Percentiles rank a stretch among this genome's conserved stretches.
These are phyloP conservation scores for Diddensiella santjacobensis DNA, from an alignment of 805 yeast species.

Conservation along the genomic window DNA sequence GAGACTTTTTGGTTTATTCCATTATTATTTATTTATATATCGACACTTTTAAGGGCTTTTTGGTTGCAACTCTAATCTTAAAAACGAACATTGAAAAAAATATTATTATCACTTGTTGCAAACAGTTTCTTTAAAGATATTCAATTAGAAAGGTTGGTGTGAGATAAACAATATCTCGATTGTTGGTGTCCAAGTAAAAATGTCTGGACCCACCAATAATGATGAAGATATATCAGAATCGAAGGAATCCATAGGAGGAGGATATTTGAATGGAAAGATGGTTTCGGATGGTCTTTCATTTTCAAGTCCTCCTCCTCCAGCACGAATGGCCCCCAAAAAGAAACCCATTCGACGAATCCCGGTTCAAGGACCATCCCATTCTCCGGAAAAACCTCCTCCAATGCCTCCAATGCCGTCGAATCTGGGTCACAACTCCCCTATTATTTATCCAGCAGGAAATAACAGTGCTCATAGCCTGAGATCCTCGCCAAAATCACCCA, in stretches of 20 bases:
- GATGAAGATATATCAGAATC: no score
- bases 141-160: no score
- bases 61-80: no score
- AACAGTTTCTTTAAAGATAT: no score
- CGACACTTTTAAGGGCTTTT: no score
- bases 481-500: neutral
- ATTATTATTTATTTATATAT: no score
- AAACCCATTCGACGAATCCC: conserved; percentile 20
- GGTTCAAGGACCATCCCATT: conserved; percentile 3
- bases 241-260: conserved; percentile 3
- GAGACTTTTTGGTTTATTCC: no score
- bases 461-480: neutral
- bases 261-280: conserved; percentile 17
- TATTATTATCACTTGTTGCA: no score
- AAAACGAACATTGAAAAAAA: no score
- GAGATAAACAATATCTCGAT: no score
- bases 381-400: neutral
- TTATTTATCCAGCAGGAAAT: neutral
- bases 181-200: no score
- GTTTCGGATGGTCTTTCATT: conserved; percentile 14
- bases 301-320: conserved; percentile 4
- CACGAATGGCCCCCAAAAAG: conserved; percentile 16
- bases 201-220: no score
- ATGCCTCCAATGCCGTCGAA: conserved; percentile 4
- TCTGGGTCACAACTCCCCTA: neutral